Evolutionary conservation across 371 early-diverging fungal genomes (phyloP), one percentile per base, ranked within the genome.

Genomic region (Mortierella sp.): DNA sequence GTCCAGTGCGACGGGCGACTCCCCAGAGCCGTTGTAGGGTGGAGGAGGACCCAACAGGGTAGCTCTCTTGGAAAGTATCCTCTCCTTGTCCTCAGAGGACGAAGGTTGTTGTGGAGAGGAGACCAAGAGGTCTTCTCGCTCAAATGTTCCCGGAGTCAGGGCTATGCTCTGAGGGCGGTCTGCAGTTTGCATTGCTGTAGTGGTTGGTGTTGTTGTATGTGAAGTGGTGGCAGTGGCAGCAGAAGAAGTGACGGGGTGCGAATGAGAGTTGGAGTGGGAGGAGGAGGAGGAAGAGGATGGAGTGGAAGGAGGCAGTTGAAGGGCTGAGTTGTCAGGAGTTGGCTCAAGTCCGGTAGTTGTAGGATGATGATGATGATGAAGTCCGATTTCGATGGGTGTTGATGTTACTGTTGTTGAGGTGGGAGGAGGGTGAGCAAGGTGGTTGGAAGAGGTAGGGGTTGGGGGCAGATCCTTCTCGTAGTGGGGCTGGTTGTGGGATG

Each of bases 401-500:
- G 21, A 6, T 51, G 51, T 16, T 51, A 6, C 38, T 1, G 35
- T 32, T 27, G 60, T 32, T 29, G 35, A 63, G 4, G 63, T 12
- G 32, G 35, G 63, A 35, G 54, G 54, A 8, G 72, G 72, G 7
- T 77, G 68, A 51, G 77, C 75, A 29, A 78, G 77, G 63, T 83
- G 83, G 65, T 76, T 83, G 43, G 86, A 76, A 1, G 86, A 85
- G 24, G 86, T 85, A 27, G 86, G 86, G 27, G 86, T 85, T 18
- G 86, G 86, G 3, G 86, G 86, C 27, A 85, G 73, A 55, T 85
- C 86, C 70, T 85, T 85, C 51, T 85, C 86, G 73, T 84, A 84
- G 71, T 63, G 76, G 16, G 84, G 84, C 65, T 84, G 81, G 60
- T 58, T 56, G 44, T 54, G 43, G 2, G 65, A 14, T 21, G 81